Conservation (phyloP, 257 asterid species). For the Salvia miltiorrhiza region DNA sequence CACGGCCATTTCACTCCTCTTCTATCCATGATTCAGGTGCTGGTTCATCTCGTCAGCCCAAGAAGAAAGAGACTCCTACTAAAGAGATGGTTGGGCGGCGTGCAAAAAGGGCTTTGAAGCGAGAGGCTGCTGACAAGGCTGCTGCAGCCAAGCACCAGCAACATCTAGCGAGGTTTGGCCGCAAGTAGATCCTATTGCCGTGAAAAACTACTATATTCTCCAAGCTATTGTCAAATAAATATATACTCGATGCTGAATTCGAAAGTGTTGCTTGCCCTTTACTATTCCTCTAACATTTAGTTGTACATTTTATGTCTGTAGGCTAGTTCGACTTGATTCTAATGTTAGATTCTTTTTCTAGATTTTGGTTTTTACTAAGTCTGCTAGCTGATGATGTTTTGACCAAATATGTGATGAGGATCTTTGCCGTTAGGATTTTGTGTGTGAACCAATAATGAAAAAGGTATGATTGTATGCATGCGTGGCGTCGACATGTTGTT, state of each 20-base stretch:
- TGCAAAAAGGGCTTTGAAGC: conserved; percentile 74
- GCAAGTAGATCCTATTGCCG: conserved; percentile 10
- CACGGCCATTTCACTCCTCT: conserved; percentile 48
- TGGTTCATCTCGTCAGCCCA: conserved; percentile 72
- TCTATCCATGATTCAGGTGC: conserved; percentile 32
- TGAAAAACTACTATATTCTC: neutral
- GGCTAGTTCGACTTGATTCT: neutral
- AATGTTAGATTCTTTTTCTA: neutral
- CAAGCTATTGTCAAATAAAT: too few relatives aligned
- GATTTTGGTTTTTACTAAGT: neutral
- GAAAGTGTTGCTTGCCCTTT: neutral
- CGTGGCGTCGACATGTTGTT: neutral
- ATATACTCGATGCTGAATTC: too few relatives aligned
- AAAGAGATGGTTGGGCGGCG: conserved; percentile 69
- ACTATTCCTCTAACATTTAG: neutral
- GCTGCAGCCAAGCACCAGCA: conserved; percentile 71
- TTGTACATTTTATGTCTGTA: conserved; percentile 18
- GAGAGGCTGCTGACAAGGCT: conserved; percentile 77
- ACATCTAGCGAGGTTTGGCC: conserved; percentile 60
- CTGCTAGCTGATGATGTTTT: neutral
- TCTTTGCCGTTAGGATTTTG: neutral
- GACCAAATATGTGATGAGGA: neutral
- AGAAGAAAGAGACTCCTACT: conserved; percentile 46
- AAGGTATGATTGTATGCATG: conserved; percentile 3
- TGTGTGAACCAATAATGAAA: neutral